These are phyloP conservation scores for Moniliophthora roreri DNA, from an alignment of 1,284 basidiomycete genomes.

Conservation along the genomic window DNA sequence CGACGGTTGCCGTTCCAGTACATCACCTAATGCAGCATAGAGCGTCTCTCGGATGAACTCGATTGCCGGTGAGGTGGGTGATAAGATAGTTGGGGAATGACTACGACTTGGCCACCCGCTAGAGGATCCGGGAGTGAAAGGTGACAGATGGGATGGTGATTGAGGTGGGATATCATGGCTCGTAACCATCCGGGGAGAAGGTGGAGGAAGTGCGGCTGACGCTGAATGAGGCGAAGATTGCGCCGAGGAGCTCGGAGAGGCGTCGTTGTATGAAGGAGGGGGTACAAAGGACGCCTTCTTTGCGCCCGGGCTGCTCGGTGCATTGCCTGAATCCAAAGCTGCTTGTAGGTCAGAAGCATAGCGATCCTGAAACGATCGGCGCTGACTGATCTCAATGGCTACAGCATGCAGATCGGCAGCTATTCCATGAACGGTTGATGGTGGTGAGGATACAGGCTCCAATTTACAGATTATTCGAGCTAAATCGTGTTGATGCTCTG, in stretches of 20 bases:
- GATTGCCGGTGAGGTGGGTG: constrained; percentile 58
- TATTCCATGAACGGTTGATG: constrained; percentile 52
- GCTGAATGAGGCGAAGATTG: constrained; percentile 27
- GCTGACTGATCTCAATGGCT: constrained; percentile 77
- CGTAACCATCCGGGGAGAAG: constrained; percentile 1
- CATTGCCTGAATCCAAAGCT: constrained; percentile 55
- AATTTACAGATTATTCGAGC: constrained; percentile 75
- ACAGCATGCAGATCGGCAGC: constrained; percentile 75
- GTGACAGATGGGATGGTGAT: constrained; percentile 27
- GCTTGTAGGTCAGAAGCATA: constrained; percentile 74
- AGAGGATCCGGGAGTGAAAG: constrained; percentile 7
- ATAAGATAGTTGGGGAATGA: constrained; percentile 49
- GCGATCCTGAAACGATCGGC: constrained; percentile 78
- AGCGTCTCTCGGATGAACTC: constrained; percentile 80
- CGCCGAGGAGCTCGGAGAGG: constrained; percentile 27
- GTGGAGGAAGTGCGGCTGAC: constrained; percentile 19
- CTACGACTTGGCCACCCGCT: constrained; percentile 24
- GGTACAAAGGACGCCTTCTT: constrained; percentile 19
- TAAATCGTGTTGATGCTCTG: constrained; percentile 75
- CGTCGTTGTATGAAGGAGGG: constrained; percentile 16
- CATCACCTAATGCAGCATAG: constrained; percentile 74
- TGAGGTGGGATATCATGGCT: constrained; percentile 16
- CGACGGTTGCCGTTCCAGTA: constrained; percentile 51
- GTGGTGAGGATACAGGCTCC: constrained; percentile 39
- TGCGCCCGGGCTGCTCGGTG: constrained; percentile 19